phyloP scores from a whole-genome alignment of 73 alveolate genomes.

The Paramecium primaurelia region DNA sequence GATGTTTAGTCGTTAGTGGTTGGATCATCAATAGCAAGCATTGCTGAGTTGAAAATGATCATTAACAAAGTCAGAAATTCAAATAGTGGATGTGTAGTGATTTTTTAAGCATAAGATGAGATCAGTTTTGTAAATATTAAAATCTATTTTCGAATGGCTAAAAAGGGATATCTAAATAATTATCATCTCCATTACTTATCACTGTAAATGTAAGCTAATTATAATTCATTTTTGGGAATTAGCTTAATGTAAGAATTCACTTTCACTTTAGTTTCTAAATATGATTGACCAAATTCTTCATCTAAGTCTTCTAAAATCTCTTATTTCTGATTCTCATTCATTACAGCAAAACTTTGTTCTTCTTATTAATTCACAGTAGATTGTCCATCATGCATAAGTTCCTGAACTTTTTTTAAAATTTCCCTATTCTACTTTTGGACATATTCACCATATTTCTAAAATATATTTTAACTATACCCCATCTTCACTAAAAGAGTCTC shows the following conservation, averaged over 20 bases:
- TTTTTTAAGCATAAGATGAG: not conserved
- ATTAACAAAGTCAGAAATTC: constrained; percentile 61
- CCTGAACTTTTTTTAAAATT: not conserved
- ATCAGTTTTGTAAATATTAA: not conserved
- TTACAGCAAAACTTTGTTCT: not conserved
- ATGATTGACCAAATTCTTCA: not conserved
- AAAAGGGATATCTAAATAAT: not conserved
- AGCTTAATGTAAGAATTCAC: not conserved
- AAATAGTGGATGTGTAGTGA: constrained; percentile 6
- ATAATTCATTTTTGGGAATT: constrained; percentile 26
- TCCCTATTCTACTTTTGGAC: constrained; percentile 14
- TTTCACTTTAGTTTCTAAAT: not conserved
- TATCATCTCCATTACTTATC: not conserved
- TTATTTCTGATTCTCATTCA: not conserved
- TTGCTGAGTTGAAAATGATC: constrained; percentile 66
- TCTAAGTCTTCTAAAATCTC: constrained; percentile 25
- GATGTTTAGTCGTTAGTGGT: constrained; percentile 12
- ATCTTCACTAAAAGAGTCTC: constrained; percentile 36
- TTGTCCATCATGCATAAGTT: not conserved
- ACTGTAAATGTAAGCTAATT: not conserved
- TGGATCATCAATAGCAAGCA: constrained; percentile 72
- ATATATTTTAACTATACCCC: not conserved
- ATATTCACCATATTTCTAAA: not conserved
- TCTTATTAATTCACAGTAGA: not conserved
- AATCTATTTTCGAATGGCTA: not conserved